Evolutionary conservation across 1,284 basidiomycete genomes (phyloP).

Genomic region (Rhizoctonia solani): DNA sequence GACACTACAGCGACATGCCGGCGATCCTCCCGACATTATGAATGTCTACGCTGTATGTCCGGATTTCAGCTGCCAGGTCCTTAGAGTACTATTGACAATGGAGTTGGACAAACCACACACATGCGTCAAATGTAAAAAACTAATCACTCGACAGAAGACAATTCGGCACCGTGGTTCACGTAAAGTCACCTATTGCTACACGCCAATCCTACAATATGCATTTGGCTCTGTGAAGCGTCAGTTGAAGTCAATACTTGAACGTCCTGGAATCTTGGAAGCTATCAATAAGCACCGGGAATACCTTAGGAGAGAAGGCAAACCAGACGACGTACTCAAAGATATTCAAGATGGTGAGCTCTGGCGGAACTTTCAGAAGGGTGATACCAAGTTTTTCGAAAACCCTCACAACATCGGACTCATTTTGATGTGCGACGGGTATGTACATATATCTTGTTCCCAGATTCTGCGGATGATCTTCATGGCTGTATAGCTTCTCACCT

Average conservation of each 20-base stretch:
- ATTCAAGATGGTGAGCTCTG: conserved; percentile 4
- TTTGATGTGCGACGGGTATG: conserved; percentile 7
- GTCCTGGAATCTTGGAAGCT: neutral
- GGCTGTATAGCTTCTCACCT: neutral
- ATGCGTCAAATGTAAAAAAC: neutral
- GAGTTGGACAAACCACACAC: no score
- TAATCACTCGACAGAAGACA: neutral
- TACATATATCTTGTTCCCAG: neutral
- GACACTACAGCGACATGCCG: neutral
- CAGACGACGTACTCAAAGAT: neutral
- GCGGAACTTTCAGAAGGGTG: neutral
- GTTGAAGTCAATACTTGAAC: neutral
- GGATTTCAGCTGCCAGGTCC: neutral
- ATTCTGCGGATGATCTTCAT: neutral
- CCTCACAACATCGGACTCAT: neutral
- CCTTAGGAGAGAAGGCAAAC: neutral
- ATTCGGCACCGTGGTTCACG: neutral
- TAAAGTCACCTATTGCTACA: neutral
- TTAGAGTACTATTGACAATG: neutral
- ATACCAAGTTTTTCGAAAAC: neutral
- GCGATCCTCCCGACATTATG: neutral
- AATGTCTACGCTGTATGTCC: neutral
- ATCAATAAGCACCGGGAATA: neutral
- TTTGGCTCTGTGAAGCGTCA: neutral
- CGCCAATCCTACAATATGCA: neutral